Conservation (phyloP, 768 basidiomycete species). For the Gymnopilus dilepis region DNA sequence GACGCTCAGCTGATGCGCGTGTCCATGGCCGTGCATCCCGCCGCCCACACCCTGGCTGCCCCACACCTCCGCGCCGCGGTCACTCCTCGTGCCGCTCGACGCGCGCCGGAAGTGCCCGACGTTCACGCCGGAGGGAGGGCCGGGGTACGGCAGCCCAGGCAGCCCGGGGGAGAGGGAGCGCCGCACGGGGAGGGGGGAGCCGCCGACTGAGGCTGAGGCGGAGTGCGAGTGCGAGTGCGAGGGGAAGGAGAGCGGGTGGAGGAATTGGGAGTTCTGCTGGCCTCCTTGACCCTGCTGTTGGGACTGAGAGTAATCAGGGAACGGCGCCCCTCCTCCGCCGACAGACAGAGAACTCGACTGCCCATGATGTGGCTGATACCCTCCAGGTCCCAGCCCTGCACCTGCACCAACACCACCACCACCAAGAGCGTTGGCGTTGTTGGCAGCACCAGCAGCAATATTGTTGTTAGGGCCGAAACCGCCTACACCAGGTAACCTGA, state of each 20-base stretch:
- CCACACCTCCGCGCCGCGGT: slow-evolving; percentile 44
- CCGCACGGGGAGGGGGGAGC: slow-evolving; percentile 13
- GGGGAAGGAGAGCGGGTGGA: slow-evolving; percentile 14
- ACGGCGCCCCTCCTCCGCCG: not conserved
- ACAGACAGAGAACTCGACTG: slow-evolving; percentile 19
- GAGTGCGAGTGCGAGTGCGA: slow-evolving; percentile 11
- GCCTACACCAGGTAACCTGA: slow-evolving; percentile 30
- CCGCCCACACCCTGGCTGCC: slow-evolving; percentile 15
- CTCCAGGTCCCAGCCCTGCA: not conserved
- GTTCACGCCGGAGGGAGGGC: slow-evolving; percentile 8
- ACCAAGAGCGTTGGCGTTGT: not conserved
- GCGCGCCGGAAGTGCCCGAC: slow-evolving; percentile 45
- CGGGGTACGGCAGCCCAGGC: not conserved
- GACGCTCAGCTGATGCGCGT: slow-evolving; percentile 14
- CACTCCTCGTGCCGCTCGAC: slow-evolving; percentile 46
- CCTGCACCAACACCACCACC: not conserved
- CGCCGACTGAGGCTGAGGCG: not conserved
- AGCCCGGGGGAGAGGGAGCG: slow-evolving; percentile 2
- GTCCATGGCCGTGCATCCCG: not conserved
- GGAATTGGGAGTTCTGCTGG: not conserved
- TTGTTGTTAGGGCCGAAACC: slow-evolving; percentile 9
- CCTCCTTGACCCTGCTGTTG: not conserved
- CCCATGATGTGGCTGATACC: slow-evolving; percentile 22
- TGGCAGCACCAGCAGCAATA: no score
- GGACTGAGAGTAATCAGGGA: not conserved